phyloP scores from a whole-genome alignment of 2,329 filamentous ascomycete genomes.

The Pestalotiopsis sp. region DNA sequence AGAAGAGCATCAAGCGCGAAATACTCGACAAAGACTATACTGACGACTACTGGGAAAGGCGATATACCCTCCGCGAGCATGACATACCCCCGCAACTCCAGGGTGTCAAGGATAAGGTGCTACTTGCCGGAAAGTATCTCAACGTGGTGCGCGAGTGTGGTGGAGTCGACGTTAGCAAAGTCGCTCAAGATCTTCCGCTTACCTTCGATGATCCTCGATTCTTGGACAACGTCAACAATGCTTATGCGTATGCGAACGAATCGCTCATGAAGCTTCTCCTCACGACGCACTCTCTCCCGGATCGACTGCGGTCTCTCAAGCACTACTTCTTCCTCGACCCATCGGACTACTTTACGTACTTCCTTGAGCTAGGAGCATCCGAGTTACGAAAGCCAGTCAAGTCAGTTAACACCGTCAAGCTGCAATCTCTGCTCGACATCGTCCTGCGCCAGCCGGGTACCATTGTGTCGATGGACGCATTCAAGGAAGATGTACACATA shows the following conservation, averaged over 20 bases:
- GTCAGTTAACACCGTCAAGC: slow-evolving; percentile 86
- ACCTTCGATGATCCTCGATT: slow-evolving; percentile 93
- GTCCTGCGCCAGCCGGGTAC: slow-evolving; percentile 95
- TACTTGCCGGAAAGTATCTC: slow-evolving; percentile 94
- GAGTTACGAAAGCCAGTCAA: slow-evolving; percentile 90
- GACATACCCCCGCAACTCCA: slow-evolving; percentile 92
- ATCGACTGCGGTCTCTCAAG: slow-evolving; percentile 86
- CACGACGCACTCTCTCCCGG: slow-evolving; percentile 88
- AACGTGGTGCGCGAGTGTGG: slow-evolving; percentile 98
- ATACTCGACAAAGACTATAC: slow-evolving; percentile 94
- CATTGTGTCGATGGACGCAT: slow-evolving; percentile 90
- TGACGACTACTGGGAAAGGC: slow-evolving; percentile 98
- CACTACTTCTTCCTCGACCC: slow-evolving; percentile 99
- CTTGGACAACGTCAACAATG: slow-evolving; percentile 91
- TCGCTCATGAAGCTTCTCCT: slow-evolving; percentile 88
- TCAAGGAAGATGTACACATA: slow-evolving; percentile 98
- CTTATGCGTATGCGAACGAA: slow-evolving; percentile 94
- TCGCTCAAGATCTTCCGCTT: slow-evolving; percentile 82
- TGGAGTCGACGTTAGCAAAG: slow-evolving; percentile 90
- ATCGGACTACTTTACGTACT: slow-evolving; percentile 98
- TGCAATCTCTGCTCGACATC: slow-evolving; percentile 94
- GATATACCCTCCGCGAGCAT: slow-evolving; percentile 91
- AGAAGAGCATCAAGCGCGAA: slow-evolving; percentile 91
- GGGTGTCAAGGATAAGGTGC: slow-evolving; percentile 88
- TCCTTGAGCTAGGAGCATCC: slow-evolving; percentile 86